Base-by-base conservation (phyloP, 768 basidiomycete genomes). In the Kwoniella pini region DNA sequence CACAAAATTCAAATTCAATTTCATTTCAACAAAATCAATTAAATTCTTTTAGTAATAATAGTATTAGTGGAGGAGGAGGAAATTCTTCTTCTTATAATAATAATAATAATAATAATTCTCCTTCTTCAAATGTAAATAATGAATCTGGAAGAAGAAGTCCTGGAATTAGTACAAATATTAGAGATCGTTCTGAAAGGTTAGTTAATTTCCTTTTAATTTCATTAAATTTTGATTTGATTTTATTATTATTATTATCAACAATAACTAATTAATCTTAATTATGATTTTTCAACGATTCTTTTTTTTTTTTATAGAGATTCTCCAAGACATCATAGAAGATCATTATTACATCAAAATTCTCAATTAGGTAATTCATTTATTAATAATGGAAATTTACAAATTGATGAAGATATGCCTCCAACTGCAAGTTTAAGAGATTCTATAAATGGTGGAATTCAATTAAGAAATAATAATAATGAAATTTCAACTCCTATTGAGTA, bases 391-490 rank as follows among this genome's bases (percentile, higher is more conserved):
- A 19, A 22, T 36, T 60, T 53, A 36, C 27, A 62, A 1, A 49
- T 66, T 13, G 70, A 71, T 40, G 74, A 75, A 28, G 74, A 75
- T 55, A 63, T 67, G 61, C 74, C 74, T 3, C 74, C 74, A 3
- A 75, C 74, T 1, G 57, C 63, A 12, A 55, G 49, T 17, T 46
- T 71, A 26, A 53, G 68, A 17, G 72, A 74, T 60, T 30, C 51
- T 1, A 17, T 39, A 15, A 50, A 17, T 42, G 19, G 19, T 42
- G 12, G 19, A 11, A 6, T 5, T 13, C 28, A 30, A 31, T 15
- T 19, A 15, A 27, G 31, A 22, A 24, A 19, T 24, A 44, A 28
- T 22, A 40, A n/a, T 10, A 36, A 51, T n/a, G 51, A 52, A 17
- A 31, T 54, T 7, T 2, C 48, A 4, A 28, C 39, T 21, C 26